Conservation (phyloP, 2,329 filamentous ascomycete genomes). For the Coleophoma cylindrospora region DNA sequence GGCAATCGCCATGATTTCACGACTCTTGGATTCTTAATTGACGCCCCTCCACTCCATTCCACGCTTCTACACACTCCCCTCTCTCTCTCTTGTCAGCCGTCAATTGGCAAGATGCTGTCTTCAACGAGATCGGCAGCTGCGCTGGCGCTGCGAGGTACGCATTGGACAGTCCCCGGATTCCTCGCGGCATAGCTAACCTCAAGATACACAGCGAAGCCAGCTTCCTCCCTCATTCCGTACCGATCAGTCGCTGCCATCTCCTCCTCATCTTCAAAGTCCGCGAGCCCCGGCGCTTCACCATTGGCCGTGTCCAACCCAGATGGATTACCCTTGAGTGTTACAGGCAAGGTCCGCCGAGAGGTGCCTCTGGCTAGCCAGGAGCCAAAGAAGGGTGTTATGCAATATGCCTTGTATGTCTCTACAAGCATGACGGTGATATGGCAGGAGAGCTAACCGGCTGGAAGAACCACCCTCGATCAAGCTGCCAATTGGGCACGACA, state of each 20-base stretch:
- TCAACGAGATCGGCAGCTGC: conserved; percentile 35
- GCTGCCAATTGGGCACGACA: conserved; percentile 82
- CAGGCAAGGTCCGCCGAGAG: conserved; percentile 53
- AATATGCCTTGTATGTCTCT: conserved; percentile 76
- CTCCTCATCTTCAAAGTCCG: conserved; percentile 58
- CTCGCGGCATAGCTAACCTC: conserved; percentile 19
- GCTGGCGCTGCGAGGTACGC: conserved; percentile 36
- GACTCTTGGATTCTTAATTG: conserved; percentile 1
- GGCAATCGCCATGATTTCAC: no score
- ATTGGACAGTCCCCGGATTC: neutral
- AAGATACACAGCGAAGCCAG: conserved; percentile 54
- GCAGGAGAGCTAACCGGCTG: no score
- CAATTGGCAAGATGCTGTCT: conserved; percentile 32
- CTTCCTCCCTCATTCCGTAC: conserved; percentile 56
- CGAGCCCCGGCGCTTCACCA: conserved; percentile 50
- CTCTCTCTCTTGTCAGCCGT: conserved; percentile 14
- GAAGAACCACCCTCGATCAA: conserved; percentile 70
- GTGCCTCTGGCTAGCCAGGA: conserved; percentile 76
- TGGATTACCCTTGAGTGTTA: conserved; percentile 45
- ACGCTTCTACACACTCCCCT: conserved; percentile 11
- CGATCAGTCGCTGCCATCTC: conserved; percentile 61
- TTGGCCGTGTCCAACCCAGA: conserved; percentile 48
- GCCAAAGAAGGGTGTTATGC: conserved; percentile 71
- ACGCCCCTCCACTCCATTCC: conserved; percentile 12
- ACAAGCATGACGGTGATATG: neutral